A percentile compares a stretch with the other conserved stretches of the same genome.
These are phyloP conservation scores for Aspergillus amoenus DNA, from an alignment of 2,329 filamentous ascomycete species.

Conservation along the genomic window DNA sequence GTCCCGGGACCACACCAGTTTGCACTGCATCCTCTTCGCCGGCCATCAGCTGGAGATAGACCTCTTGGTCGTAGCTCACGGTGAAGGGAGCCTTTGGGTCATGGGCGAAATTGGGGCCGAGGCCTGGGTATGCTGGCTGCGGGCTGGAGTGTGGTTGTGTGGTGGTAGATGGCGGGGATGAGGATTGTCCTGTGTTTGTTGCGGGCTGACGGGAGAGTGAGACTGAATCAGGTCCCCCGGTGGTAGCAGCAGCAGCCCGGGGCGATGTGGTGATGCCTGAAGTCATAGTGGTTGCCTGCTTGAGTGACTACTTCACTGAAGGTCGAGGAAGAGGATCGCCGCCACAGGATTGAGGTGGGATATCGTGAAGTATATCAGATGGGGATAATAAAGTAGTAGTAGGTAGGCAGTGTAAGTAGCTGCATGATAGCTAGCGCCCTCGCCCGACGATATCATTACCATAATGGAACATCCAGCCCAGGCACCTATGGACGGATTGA, in stretches of 20 bases:
- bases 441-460: background rate
- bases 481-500: background rate
- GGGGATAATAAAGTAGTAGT: background rate
- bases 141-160: background rate
- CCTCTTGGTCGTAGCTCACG: conserved; percentile 33
- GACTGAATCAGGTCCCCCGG: background rate
- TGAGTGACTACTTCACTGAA: too few species aligned
- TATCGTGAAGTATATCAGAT: background rate
- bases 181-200: background rate
- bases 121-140: conserved; percentile 49
- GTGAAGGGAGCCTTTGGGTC: conserved; percentile 15
- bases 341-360: background rate
- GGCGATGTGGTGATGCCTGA: background rate
- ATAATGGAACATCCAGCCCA: background rate
- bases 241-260: background rate
- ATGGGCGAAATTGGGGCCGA: conserved; percentile 33
- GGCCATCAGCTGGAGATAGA: conserved; percentile 29
- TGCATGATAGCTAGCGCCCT: too few species aligned
- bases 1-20: background rate
- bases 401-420: background rate
- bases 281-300: background rate
- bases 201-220: background rate
- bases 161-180: background rate
- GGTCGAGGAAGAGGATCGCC: background rate
- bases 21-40: conserved; percentile 12